Base-by-base conservation (phyloP, 345 rosid genomes). In the Salix arbutifolia region DNA sequence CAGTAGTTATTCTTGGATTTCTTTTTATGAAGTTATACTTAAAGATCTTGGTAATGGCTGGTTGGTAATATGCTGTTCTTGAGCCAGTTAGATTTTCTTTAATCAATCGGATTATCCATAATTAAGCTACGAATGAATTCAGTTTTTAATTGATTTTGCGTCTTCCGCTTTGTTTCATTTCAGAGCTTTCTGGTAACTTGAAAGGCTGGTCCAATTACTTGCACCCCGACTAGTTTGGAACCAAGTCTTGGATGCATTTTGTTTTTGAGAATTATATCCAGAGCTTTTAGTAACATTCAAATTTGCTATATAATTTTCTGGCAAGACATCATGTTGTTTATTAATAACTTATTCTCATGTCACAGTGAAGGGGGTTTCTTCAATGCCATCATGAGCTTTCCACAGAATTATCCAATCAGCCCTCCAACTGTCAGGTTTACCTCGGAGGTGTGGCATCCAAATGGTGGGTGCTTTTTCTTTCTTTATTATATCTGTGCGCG, bases 371-470 rank as follows among this genome's bases (percentile, higher is more conserved):
- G 99, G 81, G 99, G 99, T 26, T 96, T 91, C 81, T 96, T 93
- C 78, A 92, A 92, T 84, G 98, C 98, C 40, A 85, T 93, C 38
- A 92, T 96, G 98, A 90, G 89, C 75, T 96, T 96, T 80, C 99
- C 98, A n/a, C 83, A 87, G 48, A 88, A 96, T 77, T 96, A 96
- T 61, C 99, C 99, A 4, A 88, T 88, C 70, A 93, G 97, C 74
- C 98, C 99, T 30, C 97, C 99, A 1, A 86, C 94, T 0, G 94
- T 93, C 74, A 90, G 89, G 88, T 96, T 96, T 82, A 90, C 92
- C 26, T 90, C 98, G 23, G 99, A 96, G 82, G 72, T 96, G 81
- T 96, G 99, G 99, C 99, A 96, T 87, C 99, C 98, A 56, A 96
- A 96, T 65, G 99, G 99, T 96, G 68, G 35, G 85, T 79, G 56